Conservation (phyloP, 2,329 filamentous ascomycete species). For the Tolypocladium tundrense region DNA sequence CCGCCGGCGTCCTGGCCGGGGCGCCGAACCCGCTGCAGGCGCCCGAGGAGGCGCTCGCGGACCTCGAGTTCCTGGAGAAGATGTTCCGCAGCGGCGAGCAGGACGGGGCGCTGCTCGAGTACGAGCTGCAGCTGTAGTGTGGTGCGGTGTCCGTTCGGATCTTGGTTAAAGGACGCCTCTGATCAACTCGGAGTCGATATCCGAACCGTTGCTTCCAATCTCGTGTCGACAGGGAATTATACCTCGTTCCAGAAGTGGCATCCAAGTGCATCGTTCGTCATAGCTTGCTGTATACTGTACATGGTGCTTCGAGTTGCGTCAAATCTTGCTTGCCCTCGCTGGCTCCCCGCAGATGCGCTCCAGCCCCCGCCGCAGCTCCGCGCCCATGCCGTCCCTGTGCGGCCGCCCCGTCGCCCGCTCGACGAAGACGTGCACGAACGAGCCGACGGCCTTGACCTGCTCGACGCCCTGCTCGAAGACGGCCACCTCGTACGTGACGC, state of each 20-base stretch:
- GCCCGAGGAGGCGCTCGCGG: constrained; percentile 47
- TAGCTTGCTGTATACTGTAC: too few species aligned
- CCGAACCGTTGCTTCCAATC: too few species aligned
- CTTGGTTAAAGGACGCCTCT: too few species aligned
- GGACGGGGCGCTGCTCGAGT: constrained; percentile 26
- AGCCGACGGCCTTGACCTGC: constrained; percentile 71
- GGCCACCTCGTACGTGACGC: constrained; percentile 82
- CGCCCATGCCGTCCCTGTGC: constrained; percentile 52
- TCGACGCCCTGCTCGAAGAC: constrained; percentile 69
- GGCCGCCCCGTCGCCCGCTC: constrained; percentile 61
- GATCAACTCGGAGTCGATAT: too few species aligned
- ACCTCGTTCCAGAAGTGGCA: background rate
- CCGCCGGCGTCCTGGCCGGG: constrained; percentile 37
- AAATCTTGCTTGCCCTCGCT: constrained; percentile 1
- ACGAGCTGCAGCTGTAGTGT: constrained; percentile 17
- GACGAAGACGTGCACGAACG: constrained; percentile 85
- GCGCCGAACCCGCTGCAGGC: constrained; percentile 38
- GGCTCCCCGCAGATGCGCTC: constrained; percentile 33
- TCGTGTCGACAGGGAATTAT: too few species aligned
- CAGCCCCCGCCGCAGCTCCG: constrained; percentile 46
- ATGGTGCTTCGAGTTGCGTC: background rate
- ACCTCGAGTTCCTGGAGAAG: constrained; percentile 48
- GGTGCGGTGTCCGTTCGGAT: too few species aligned
- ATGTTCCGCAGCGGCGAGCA: constrained; percentile 38
- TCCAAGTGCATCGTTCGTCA: background rate